phyloP scores from a whole-genome alignment of 176 grass and related monocot genomes.

The Dactylis glomerata region DNA sequence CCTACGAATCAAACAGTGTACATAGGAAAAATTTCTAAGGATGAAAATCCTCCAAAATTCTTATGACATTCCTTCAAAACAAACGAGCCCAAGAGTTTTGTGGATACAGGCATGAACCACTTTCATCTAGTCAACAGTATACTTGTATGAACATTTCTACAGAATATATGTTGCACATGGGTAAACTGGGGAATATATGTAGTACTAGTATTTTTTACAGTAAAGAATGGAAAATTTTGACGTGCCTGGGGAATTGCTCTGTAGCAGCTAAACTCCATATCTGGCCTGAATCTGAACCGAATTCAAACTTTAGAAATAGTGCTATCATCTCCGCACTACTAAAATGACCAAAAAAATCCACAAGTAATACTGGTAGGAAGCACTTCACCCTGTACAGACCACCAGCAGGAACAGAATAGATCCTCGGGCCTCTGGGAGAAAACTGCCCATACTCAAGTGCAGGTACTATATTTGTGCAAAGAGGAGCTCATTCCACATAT shows the following conservation, averaged over 20 bases:
- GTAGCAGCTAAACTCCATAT: conserved; percentile 13
- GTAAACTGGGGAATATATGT: not conserved
- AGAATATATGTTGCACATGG: conserved; percentile 22
- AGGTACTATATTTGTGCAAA: conserved; percentile 76
- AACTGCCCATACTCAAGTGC: not conserved
- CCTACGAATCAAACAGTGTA: too few species aligned
- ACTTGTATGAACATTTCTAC: conserved; percentile 1
- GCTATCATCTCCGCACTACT: not conserved
- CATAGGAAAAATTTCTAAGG: too few species aligned
- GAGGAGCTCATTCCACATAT: conserved; percentile 94
- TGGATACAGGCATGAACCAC: not conserved
- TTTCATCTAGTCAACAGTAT: not conserved
- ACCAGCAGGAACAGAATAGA: not conserved
- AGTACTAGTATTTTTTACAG: not conserved
- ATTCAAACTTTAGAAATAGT: not conserved
- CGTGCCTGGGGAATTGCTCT: conserved; percentile 21
- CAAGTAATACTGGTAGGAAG: not conserved
- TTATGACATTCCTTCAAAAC: too few species aligned
- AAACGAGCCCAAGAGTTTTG: too few species aligned
- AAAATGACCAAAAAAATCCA: conserved; percentile 21
- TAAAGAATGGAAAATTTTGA: not conserved
- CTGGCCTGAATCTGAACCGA: conserved; percentile 4
- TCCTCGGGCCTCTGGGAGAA: not conserved
- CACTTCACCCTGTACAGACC: not conserved
- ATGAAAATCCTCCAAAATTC: too few species aligned